Evolutionary conservation across 2,329 filamentous ascomycete species (phyloP).

Genomic region (Fusarium redolens): DNA sequence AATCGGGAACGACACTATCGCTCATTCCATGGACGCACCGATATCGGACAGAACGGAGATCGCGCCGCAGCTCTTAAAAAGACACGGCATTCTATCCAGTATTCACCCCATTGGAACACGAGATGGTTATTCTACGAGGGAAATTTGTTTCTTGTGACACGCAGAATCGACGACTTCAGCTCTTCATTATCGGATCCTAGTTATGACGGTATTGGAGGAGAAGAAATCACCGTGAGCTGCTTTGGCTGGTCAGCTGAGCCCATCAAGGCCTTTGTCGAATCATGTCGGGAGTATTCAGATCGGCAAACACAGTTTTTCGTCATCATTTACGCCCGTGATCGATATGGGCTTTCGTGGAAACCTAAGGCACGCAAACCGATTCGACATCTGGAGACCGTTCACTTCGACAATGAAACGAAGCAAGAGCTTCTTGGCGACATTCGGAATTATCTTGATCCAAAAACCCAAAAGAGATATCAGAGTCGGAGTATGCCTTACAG

Average conservation of each 20-base stretch:
- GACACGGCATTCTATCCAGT: conserved; percentile 55
- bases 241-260: conserved; percentile 63
- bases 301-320: conserved; percentile 61
- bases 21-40: conserved; percentile 58
- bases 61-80: conserved; percentile 56
- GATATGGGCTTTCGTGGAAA: conserved; percentile 61
- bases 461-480: conserved; percentile 68
- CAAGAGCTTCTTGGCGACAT: conserved; percentile 61
- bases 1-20: conserved; percentile 54
- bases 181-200: conserved; percentile 53
- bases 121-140: conserved; percentile 63
- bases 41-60: conserved; percentile 50
- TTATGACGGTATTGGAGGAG: conserved; percentile 59
- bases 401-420: conserved; percentile 61
- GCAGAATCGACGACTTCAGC: conserved; percentile 54
- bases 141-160: conserved; percentile 58
- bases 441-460: conserved; percentile 62
- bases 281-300: conserved; percentile 61
- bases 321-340: conserved; percentile 59
- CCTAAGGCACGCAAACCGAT: conserved; percentile 61
- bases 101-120: conserved; percentile 58
- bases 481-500: conserved; percentile 59
- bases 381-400: conserved; percentile 62
- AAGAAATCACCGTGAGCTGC: conserved; percentile 61
- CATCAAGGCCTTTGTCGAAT: conserved; percentile 58